A percentile compares a stretch with the other conserved stretches of the same genome.
Evolutionary conservation across 164 flowering plant species (phyloP).

Genomic region (Dillenia suffruticosa): DNA sequence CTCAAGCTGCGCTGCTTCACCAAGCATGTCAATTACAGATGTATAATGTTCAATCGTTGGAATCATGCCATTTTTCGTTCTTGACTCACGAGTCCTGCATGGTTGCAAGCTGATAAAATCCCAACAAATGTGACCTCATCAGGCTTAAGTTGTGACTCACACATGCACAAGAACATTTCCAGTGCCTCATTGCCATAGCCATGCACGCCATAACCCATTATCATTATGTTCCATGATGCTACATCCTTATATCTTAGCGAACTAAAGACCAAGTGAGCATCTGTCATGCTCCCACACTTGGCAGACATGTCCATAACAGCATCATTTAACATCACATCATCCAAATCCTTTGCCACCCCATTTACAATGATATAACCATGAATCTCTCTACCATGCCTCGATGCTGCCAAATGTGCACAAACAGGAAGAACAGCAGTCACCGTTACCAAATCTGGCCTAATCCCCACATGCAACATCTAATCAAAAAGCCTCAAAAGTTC

Average conservation of each 20-base stretch:
- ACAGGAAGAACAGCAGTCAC: slow-evolving; percentile 53
- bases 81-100: slow-evolving; percentile 41
- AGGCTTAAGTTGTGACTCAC: slow-evolving; percentile 24
- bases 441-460: slow-evolving; percentile 59
- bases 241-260: slow-evolving; percentile 20
- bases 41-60: slow-evolving; percentile 45
- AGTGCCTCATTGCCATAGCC: slow-evolving; percentile 53
- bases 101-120: slow-evolving; percentile 30
- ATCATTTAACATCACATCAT: slow-evolving; percentile 34
- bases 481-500: slow-evolving; percentile 39
- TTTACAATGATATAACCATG: slow-evolving; percentile 56
- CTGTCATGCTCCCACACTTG: slow-evolving; percentile 65
- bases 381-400: slow-evolving; percentile 60
- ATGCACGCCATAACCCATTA: slow-evolving; percentile 65
- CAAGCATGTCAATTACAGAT: slow-evolving; percentile 50
- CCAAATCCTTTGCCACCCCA: slow-evolving; percentile 30
- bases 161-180: slow-evolving; percentile 37
- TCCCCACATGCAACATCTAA: slow-evolving; percentile 37
- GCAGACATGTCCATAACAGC: slow-evolving; percentile 77
- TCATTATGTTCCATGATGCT: slow-evolving; percentile 86
- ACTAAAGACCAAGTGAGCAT: slow-evolving; percentile 43
- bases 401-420: slow-evolving; percentile 60
- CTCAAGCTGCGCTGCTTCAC: slow-evolving; percentile 37
- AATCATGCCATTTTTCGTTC: slow-evolving; percentile 34
- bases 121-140: slow-evolving; percentile 32